Evolutionary conservation across 345 rosid genomes (phyloP).

Genomic region (Excoecaria cochinchinensis): DNA sequence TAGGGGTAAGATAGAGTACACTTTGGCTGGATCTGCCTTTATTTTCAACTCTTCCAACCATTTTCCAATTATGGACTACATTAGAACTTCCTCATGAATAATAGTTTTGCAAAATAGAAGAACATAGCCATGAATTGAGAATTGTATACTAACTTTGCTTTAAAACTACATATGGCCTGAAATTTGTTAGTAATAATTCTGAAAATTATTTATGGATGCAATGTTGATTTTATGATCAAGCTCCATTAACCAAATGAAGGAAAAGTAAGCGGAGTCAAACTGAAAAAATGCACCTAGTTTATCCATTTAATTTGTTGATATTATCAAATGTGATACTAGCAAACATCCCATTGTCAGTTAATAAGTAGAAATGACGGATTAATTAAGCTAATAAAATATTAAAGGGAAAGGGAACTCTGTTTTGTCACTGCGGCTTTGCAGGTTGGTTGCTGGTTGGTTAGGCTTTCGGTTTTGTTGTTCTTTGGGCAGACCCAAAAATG

Average conservation of each 20-base stretch:
- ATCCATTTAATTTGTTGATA: not conserved
- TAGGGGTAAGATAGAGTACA: not conserved
- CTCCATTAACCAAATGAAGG: not conserved
- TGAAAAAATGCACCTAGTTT: not conserved
- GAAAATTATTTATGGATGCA: not conserved
- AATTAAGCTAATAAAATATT: conserved; percentile 6
- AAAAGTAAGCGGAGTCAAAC: not conserved
- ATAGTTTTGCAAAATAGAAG: too few species aligned
- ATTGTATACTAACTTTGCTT: too few species aligned
- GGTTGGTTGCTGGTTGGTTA: conserved; percentile 34
- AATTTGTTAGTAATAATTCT: too few species aligned
- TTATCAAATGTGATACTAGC: not conserved
- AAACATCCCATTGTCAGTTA: not conserved
- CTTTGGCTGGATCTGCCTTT: too few species aligned
- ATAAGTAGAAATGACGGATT: not conserved
- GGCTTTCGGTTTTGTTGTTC: conserved; percentile 5
- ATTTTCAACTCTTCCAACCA: too few species aligned
- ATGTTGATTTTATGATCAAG: not conserved
- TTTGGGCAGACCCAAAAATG: conserved; percentile 29
- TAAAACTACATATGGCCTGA: too few species aligned
- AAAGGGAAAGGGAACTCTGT: conserved; percentile 26
- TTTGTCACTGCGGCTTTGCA: conserved; percentile 41
- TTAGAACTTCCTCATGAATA: too few species aligned
- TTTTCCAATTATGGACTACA: too few species aligned
- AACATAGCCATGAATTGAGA: too few species aligned